phyloP scores from a whole-genome alignment of 2,329 filamentous ascomycete species.

The Fusarium buxicola region DNA sequence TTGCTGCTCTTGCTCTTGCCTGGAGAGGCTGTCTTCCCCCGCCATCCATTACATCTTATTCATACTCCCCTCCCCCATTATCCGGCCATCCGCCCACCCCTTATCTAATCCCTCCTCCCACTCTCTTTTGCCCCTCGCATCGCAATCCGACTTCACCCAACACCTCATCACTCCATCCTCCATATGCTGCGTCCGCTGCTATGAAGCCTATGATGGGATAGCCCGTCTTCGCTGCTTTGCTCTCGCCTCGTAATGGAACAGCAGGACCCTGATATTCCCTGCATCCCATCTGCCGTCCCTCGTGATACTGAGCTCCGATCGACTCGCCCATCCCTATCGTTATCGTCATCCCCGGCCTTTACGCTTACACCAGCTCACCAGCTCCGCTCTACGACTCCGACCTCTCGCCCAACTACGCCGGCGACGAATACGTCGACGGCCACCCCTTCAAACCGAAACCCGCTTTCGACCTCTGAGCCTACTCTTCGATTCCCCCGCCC shows the following conservation, averaged over 20 bases:
- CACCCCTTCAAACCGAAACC: slow-evolving; percentile 19
- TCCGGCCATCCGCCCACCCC: slow-evolving; percentile 45
- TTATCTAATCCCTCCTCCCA: slow-evolving; percentile 35
- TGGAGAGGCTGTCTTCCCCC: slow-evolving; percentile 22
- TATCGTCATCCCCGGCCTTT: slow-evolving; percentile 39
- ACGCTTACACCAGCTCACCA: slow-evolving; percentile 37
- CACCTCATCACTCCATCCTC: slow-evolving; percentile 33
- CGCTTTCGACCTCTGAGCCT: slow-evolving; percentile 58
- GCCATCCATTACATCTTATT: slow-evolving; percentile 31
- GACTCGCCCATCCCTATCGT: slow-evolving; percentile 36
- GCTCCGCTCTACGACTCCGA: slow-evolving; percentile 32
- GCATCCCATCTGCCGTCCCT: slow-evolving; percentile 45
- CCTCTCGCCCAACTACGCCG: slow-evolving; percentile 33
- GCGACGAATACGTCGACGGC: slow-evolving; percentile 18
- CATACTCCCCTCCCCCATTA: slow-evolving; percentile 42
- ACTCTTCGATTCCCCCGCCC: slow-evolving; percentile 68
- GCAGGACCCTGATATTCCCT: slow-evolving; percentile 49
- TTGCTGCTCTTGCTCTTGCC: slow-evolving; percentile 1
- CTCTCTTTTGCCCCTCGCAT: slow-evolving; percentile 41
- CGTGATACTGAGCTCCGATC: slow-evolving; percentile 49
- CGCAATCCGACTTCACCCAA: slow-evolving; percentile 40
- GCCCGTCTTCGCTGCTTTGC: slow-evolving; percentile 44
- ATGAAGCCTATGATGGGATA: slow-evolving; percentile 46
- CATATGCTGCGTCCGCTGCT: slow-evolving; percentile 38
- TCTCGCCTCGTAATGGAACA: slow-evolving; percentile 65